Percentiles rank a stretch among this genome's conserved stretches.
Conservation (phyloP, 768 basidiomycete genomes). For the Leucocoprinus sp. region DNA sequence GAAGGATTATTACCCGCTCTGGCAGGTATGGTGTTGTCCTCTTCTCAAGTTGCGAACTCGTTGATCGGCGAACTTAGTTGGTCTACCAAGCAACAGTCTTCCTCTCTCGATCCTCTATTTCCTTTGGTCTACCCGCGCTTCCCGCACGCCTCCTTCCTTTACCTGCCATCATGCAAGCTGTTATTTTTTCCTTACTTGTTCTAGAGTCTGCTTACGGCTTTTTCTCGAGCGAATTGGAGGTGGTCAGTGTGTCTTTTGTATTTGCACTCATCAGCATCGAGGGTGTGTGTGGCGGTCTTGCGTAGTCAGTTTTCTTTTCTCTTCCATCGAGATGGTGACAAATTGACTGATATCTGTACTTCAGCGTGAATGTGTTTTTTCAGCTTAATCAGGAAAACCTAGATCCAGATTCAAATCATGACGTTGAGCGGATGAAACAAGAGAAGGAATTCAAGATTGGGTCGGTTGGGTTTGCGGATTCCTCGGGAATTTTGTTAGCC, state of each 20-base stretch:
- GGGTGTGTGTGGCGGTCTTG: conserved; percentile 87
- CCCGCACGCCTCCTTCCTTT: conserved; percentile 60
- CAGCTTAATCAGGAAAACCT: conserved; percentile 68
- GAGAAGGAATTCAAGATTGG: conserved; percentile 88
- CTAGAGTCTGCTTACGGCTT: conserved; percentile 65
- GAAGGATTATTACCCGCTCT: conserved; percentile 91
- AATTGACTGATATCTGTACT: neutral
- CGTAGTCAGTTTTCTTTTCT: conserved; percentile 55
- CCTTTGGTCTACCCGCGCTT: conserved; percentile 74
- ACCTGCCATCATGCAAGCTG: conserved; percentile 68
- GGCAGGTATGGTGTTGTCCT: conserved; percentile 51
- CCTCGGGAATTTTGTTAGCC: conserved; percentile 61
- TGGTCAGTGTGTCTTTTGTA: conserved; percentile 50
- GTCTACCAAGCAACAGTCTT: conserved; percentile 90
- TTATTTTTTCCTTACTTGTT: conserved; percentile 52
- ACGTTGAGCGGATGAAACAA: conserved; percentile 56
- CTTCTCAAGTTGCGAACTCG: neutral
- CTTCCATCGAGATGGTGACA: conserved; percentile 11
- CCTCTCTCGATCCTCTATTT: conserved; percentile 85
- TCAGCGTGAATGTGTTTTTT: conserved; percentile 81
- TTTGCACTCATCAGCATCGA: conserved; percentile 79
- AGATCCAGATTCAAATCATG: conserved; percentile 34
- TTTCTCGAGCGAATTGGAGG: conserved; percentile 31
- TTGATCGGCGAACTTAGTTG: conserved; percentile 35
- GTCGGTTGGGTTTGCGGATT: conserved; percentile 81